Evolutionary conservation across 345 rosid genomes (phyloP).

Genomic region (Arabis alpina): DNA sequence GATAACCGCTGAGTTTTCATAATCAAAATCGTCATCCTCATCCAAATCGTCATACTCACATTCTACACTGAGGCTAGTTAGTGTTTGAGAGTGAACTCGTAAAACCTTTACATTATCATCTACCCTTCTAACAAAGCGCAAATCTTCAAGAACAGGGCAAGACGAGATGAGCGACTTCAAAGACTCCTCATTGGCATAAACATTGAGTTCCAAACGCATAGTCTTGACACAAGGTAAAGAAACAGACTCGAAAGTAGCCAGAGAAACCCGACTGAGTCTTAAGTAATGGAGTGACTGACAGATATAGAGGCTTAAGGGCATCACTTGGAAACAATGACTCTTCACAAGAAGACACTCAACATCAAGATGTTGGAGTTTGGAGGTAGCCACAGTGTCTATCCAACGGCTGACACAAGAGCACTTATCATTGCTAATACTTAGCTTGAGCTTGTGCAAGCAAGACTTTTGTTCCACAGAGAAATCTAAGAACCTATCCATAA

Average conservation of each 20-base stretch:
- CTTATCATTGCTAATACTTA: background rate
- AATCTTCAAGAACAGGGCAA: constrained; percentile 12
- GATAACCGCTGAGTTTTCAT: background rate
- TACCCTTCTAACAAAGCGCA: background rate
- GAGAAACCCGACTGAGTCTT: background rate
- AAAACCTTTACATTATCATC: constrained; percentile 1
- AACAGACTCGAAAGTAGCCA: background rate
- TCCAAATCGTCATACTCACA: background rate
- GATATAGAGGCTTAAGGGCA: constrained; percentile 2
- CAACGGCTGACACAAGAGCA: background rate
- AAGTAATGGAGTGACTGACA: background rate
- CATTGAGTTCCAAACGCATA: background rate
- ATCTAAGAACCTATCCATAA: background rate
- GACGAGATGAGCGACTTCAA: background rate
- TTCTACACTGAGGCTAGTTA: constrained; percentile 1
- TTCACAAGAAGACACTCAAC: too few species aligned
- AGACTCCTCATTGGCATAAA: background rate
- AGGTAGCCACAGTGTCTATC: background rate
- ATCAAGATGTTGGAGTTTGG: too few species aligned
- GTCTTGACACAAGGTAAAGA: constrained; percentile 8
- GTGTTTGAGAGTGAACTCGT: constrained; percentile 11
- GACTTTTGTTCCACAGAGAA: constrained; percentile 1
- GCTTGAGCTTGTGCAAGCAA: background rate
- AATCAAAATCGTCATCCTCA: too few species aligned
- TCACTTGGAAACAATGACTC: background rate